phyloP scores from a whole-genome alignment of 2,329 filamentous ascomycete genomes.

The Ceratocystis variospora region DNA sequence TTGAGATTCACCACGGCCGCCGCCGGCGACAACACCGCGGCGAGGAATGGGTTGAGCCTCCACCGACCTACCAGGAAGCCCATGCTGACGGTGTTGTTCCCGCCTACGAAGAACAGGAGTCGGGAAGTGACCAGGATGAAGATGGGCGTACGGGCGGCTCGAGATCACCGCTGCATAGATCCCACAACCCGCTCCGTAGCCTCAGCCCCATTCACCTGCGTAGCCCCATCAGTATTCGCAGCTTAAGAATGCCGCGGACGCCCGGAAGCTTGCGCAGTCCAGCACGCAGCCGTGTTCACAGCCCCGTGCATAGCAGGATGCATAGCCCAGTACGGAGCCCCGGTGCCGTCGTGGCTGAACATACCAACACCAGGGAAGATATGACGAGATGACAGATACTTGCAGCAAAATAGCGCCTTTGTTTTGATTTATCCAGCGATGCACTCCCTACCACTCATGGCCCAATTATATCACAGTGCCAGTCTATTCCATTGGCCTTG shows the following conservation, averaged over 20 bases:
- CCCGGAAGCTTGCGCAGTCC: constrained; percentile 14
- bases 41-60: constrained; percentile 18
- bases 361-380: background rate
- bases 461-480: background rate
- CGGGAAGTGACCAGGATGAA: constrained; percentile 11
- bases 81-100: constrained; percentile 18
- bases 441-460: background rate
- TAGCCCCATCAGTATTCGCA: constrained; percentile 17
- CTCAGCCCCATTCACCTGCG: constrained; percentile 12
- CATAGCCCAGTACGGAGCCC: constrained; percentile 5
- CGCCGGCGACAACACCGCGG: constrained; percentile 8
- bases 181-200: constrained; percentile 4
- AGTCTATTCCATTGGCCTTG: background rate
- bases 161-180: constrained; percentile 7
- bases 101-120: constrained; percentile 15
- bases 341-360: background rate
- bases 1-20: constrained; percentile 15
- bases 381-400: constrained; percentile 7
- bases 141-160: constrained; percentile 3
- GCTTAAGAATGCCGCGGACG: constrained; percentile 12
- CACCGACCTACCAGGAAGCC: constrained; percentile 18
- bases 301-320: constrained; percentile 1
- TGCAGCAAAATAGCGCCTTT: background rate
- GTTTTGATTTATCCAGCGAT: constrained; percentile 7
- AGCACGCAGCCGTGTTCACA: constrained; percentile 2